Base-by-base conservation (phyloP, 2,329 filamentous ascomycete genomes). In the Calonectria montana region DNA sequence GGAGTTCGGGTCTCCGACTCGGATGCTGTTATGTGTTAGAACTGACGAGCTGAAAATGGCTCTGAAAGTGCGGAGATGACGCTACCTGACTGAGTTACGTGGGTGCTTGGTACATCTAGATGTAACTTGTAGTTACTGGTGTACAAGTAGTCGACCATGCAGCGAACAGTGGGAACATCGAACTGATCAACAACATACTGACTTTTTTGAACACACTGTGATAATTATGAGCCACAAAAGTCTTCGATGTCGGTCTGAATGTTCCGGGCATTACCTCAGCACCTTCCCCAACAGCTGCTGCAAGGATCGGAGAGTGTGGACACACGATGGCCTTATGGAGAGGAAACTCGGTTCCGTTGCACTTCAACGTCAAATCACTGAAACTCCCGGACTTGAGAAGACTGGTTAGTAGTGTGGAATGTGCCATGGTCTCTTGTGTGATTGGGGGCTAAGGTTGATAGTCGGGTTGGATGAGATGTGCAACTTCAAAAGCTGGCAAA, bases 261-360 rank as follows among this genome's bases (percentile, higher is more conserved):
- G 12, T 23, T 16, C 10, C 18, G 7, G 31, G 4, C 2, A 21
- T 37, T 37, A 76, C 76, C 73, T 74, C 45, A 21, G 74, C 74
- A 4, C 25, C 15, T 9, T 70, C 72, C 2, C 68, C 48, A 15
- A 78, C 47, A 0, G 72, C 76, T 1, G 72, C 69, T 1, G 59
- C 61, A 31, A 79, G 29, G 3, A 76, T 69, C 0, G 74, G 43
- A 4, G 78, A 79, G 21, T 78, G 77, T 0, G 65, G 23, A n/a
- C 76, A 79, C 3, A 76, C 62, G 12, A 79, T 59, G 1, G 65
- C 37, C 23, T 76, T 78, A 55, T 79, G 78, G 1, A 79, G 66
- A 4, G 69, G 71, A 45, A 79, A 79, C 15, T 73, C 35, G 4
- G 65, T 53, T 2, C 65, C 75, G 3, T 70, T 21, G n/a, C 78